These are phyloP conservation scores for Didymella keratinophila DNA, from an alignment of 2,329 filamentous ascomycete species.

Conservation along the genomic window DNA sequence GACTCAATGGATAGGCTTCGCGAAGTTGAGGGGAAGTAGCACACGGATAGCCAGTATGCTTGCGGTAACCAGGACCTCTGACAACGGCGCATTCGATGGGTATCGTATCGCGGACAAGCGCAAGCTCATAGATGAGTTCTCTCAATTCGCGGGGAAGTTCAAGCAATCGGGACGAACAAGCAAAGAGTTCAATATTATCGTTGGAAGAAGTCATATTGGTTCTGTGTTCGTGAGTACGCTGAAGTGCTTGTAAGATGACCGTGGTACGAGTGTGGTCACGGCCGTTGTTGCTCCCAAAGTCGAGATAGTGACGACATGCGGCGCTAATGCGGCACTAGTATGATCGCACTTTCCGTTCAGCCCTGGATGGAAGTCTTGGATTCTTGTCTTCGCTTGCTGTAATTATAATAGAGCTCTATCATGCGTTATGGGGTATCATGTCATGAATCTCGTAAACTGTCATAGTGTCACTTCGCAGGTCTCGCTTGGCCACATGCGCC, in stretches of 20 bases:
- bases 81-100: constrained; percentile 25
- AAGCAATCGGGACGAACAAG: not conserved
- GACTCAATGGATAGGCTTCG: constrained; percentile 21
- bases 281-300: not conserved
- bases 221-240: not conserved
- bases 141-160: constrained; percentile 32
- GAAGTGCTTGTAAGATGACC: not conserved
- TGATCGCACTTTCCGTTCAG: not conserved
- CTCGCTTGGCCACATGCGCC: constrained; percentile 67
- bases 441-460: not conserved
- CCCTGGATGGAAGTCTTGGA: not conserved
- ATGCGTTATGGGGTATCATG: not conserved
- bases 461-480: not conserved
- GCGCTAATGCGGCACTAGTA: constrained; percentile 9
- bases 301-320: constrained; percentile 6
- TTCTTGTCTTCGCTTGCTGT: not conserved
- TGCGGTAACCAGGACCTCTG: constrained; percentile 6
- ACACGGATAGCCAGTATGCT: constrained; percentile 12
- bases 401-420: not conserved
- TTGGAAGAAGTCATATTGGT: not conserved
- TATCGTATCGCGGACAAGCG: constrained; percentile 27
- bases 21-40: constrained; percentile 15
- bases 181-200: not conserved
- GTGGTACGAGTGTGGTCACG: constrained; percentile 1
- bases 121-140: constrained; percentile 31